Conservation (phyloP, 108 stramenopile species). For the Skeletonema tropicum region DNA sequence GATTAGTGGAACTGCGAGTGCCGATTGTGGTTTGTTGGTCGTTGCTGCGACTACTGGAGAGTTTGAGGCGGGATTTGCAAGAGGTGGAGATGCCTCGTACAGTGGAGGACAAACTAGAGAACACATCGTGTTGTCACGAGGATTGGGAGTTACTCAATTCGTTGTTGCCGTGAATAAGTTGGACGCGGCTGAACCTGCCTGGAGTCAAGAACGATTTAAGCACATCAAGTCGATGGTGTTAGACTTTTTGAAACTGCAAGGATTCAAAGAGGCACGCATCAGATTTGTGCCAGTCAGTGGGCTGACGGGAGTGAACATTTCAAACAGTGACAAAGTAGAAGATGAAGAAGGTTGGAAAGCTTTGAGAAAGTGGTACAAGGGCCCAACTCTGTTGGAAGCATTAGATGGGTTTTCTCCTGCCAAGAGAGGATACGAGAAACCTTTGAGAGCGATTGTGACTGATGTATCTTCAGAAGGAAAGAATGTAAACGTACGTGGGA, state of each 20-base stretch:
- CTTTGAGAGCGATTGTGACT: conserved; percentile 48
- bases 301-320: conserved; percentile 67
- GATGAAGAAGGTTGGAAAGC: conserved; percentile 34
- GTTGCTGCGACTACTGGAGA: conserved; percentile 82
- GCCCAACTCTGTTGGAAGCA: conserved; percentile 69
- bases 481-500: conserved; percentile 70
- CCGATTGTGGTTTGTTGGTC: conserved; percentile 82
- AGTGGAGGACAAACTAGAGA: conserved; percentile 79
- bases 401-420: conserved; percentile 58
- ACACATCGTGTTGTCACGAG: conserved; percentile 77
- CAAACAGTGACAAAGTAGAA: conserved; percentile 8
- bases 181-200: conserved; percentile 69
- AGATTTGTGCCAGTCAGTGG: conserved; percentile 76
- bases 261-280: conserved; percentile 50
- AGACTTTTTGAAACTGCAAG: conserved; percentile 51
- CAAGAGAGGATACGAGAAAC: conserved; percentile 52
- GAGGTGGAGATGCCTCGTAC: conserved; percentile 5
- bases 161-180: conserved; percentile 89
- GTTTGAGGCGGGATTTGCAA: conserved; percentile 79
- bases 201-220: conserved; percentile 65
- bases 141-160: conserved; percentile 79
- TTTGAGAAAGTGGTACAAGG: conserved; percentile 70
- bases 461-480: conserved; percentile 84
- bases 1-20: conserved; percentile 60
- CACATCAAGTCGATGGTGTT: conserved; percentile 47